Evolutionary conservation across 2,329 filamentous ascomycete genomes (phyloP), one percentile per base, ranked within the genome.

Genomic region (Amesomyces nigricolor): DNA sequence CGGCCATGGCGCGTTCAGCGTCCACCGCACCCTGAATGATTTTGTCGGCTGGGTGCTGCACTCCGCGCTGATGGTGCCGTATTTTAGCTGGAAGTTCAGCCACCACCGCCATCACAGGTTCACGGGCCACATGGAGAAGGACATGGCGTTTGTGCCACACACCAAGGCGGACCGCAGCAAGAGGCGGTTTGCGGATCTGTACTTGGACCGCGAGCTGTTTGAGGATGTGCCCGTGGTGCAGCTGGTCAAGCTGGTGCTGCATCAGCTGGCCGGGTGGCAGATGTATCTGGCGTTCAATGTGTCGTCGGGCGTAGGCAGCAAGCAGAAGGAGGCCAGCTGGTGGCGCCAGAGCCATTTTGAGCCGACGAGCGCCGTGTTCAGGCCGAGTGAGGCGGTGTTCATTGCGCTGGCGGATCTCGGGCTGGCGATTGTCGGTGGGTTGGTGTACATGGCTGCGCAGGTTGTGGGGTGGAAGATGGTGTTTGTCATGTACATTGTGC

Each of bases 51-150:
- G 83, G 74, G 67, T 78, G 47, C 70, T 83, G n/a, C 86, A 89
- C 75, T 86, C 81, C 6, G 74, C 78, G 57, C 75, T 88, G 39
- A 69, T 86, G 59, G 84, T 86, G 2, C 86, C 86, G 3, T 89
- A 85, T 72, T 88, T 87, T 73, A 83, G 80, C 47, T 89, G 86
- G 86, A 83, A 86, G 72, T 83, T 82, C 67, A 84, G 80, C 32
- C 86, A 89, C 69, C 78, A 79, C 57, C 79, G 85, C 49, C 86
- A 89, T 70, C 86, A 89, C 72, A 80, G 79, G 61, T 85, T 81
- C 70, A 83, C 82, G 44, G 82, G 82, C 61, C 79, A 87, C 72
- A 82, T 86, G 73, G 78, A 83, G 56, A 83, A 82, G 72, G 84
- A 87, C 67, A 85, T 83, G 67, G 81, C 78, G 17, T 85, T 84